Conservation (phyloP, 2,329 filamentous ascomycete species). For the Monilinia aucupariae region DNA sequence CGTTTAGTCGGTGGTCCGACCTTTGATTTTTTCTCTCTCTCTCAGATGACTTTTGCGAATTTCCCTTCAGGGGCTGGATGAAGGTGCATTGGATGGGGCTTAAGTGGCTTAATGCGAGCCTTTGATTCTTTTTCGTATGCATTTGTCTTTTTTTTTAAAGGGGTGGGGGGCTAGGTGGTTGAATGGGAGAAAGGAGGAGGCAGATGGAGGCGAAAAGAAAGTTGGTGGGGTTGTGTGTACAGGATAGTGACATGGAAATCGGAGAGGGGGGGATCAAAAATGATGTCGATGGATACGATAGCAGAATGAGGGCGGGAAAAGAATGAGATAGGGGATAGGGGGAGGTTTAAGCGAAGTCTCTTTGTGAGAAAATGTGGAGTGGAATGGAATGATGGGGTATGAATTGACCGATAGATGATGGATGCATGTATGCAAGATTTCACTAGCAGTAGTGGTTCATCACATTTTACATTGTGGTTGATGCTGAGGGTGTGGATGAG, state of each 20-base stretch:
- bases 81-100: conserved; percentile 7
- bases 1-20: conserved; percentile 3
- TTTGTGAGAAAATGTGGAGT: neutral
- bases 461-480: neutral
- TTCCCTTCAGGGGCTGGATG: neutral
- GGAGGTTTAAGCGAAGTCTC: neutral
- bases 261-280: neutral
- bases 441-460: conserved; percentile 2
- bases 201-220: neutral
- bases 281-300: conserved; percentile 5
- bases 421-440: neutral
- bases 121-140: conserved; percentile 6
- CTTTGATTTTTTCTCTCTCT: neutral
- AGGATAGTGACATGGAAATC: neutral
- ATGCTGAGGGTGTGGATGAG: neutral
- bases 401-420: neutral
- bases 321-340: neutral
- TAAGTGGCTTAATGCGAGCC: neutral
- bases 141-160: conserved; percentile 5
- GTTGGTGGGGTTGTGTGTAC: neutral
- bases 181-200: too few species aligned
- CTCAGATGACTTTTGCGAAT: neutral
- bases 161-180: neutral
- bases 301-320: neutral
- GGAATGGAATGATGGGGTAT: neutral